Base-by-base conservation (phyloP, 2,329 filamentous ascomycete genomes). In the Cladosporium sp. region DNA sequence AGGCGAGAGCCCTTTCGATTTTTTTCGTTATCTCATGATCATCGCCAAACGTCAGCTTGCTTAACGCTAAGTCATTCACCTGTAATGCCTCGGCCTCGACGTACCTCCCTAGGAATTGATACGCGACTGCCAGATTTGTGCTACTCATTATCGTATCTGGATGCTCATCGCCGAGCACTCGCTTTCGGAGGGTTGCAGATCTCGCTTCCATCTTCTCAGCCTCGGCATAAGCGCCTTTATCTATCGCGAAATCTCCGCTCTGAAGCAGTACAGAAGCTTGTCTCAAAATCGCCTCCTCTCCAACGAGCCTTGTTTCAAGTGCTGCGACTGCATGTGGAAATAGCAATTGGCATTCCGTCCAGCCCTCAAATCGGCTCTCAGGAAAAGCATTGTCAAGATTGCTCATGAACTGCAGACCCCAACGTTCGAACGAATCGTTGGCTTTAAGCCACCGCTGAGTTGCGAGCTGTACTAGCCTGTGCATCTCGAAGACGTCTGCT, bases 401-500 rank as follows among this genome's bases (percentile, higher is more conserved):
- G 5, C 9, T 34, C 20, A 40, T 15, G 22, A 69, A 63, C 52
- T 62, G 66, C 36, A 56, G 37, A 56, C 60, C 64, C 70, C 68
- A 72, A 24, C 37, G 42, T 6, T 67, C 62, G 1, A 66, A 45
- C 55, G 69, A 53, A 1, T 56, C 59, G 36, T 68, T 35, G 0
- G 49, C 1, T 47, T 68, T 58, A 8, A 76, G 64, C 73, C 72
- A 76, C 45, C 50, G 67, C 45, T 65, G 66, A 5, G 66, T 74
- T 17, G 71, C 65, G 20, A 77, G 60, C 58, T 77, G 73, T 17
- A 78, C 76, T 3, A 79, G 66, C 7, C 48, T 42, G 62, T 79
- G 76, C 74, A 79, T 78, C 58, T 75, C 70, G 50, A 74, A 77
- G 12, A 59, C 64, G 1, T 61, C 60, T n/a, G 22, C 3, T 19